These are phyloP conservation scores for Scenedesmus sp. DNA, from an alignment of 163 green algal genomes.

Conservation along the genomic window DNA sequence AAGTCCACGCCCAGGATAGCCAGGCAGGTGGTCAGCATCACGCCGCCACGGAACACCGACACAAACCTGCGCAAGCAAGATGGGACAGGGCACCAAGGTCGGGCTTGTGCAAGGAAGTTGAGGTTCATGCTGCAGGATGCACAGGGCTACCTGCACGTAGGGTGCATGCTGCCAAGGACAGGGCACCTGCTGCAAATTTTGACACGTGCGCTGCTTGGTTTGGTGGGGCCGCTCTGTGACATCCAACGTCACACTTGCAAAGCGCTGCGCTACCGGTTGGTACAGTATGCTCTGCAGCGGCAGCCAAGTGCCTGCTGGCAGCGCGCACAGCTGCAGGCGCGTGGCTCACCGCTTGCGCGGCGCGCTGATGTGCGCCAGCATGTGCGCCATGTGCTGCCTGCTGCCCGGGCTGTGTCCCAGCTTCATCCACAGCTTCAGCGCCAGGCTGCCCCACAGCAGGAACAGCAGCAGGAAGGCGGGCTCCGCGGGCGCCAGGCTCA, in stretches of 20 bases:
- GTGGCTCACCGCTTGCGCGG: constrained; percentile 43
- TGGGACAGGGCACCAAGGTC: background rate
- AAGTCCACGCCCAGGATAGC: constrained; percentile 96
- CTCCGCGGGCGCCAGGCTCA: constrained; percentile 17
- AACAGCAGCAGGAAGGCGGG: constrained; percentile 41
- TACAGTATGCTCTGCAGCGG: background rate
- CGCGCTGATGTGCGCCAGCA: constrained; percentile 27
- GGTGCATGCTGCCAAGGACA: background rate
- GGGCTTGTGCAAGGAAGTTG: background rate
- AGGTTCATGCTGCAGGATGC: background rate
- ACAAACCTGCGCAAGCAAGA: constrained; percentile 55
- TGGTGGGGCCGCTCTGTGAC: background rate
- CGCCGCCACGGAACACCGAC: constrained; percentile 69
- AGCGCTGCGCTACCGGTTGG: background rate
- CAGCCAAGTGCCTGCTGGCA: background rate
- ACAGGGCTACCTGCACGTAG: background rate
- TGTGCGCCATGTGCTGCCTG: constrained; percentile 12
- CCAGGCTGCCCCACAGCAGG: constrained; percentile 42
- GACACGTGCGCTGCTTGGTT: background rate
- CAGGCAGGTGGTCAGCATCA: constrained; percentile 84
- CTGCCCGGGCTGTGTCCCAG: constrained; percentile 28
- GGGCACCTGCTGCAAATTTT: background rate
- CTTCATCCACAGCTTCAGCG: constrained; percentile 40
- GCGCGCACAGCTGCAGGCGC: too few species aligned
- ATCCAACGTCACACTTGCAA: background rate